Evolutionary conservation across 1,284 basidiomycete genomes (phyloP), one percentile per base, ranked within the genome.

Genomic region (Kwoniella shivajii): DNA sequence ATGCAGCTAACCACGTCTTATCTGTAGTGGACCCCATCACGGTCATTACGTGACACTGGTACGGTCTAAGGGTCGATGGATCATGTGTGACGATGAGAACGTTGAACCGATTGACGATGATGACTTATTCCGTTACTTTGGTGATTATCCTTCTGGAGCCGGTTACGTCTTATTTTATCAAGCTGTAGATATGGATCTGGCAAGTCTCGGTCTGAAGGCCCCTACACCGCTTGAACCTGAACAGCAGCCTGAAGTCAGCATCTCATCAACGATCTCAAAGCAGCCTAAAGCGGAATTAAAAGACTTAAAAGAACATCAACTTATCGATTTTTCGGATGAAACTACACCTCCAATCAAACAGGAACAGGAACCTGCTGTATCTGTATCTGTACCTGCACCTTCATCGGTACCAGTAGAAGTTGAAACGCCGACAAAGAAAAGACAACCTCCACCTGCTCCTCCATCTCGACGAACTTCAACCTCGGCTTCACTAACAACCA

Each of bases 91-190:
- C 78, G 96, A 99, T 75, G 92, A 96, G 67, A 88, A 85, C 52
- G 91, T 98, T 50, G 88, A 88, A 43, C 81, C 87, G 6, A 89
- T 99, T 71, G 86, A 89, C 63, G 94, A 98, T 76, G 80, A 80
- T 45, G 94, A 98, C 64, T 94, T 99, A 52, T 83, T 86, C 46
- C 89, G 89, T 71, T 99, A 95, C 79, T 99, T 92, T 77, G 95
- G 96, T 57, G 95, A 98, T 68, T 88, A 88, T 44, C 80, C 82
- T 9, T 85, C 87, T 4, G 95, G 95, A 22, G 88, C 89, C 36
- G 96, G 94, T 20, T 99, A 99, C 76, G 94, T 99, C 26, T 82
- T 99, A 34, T 99, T 96, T 79, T 99, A 99, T 76, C 93, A 98
- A 77, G 94, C 93, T 13, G 86, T 85, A 16, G 91, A 97, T 75